Percentiles rank a stretch among this genome's conserved stretches.
Evolutionary conservation across 148 eudicot species (phyloP).

Genomic region (Rheum nobile): DNA sequence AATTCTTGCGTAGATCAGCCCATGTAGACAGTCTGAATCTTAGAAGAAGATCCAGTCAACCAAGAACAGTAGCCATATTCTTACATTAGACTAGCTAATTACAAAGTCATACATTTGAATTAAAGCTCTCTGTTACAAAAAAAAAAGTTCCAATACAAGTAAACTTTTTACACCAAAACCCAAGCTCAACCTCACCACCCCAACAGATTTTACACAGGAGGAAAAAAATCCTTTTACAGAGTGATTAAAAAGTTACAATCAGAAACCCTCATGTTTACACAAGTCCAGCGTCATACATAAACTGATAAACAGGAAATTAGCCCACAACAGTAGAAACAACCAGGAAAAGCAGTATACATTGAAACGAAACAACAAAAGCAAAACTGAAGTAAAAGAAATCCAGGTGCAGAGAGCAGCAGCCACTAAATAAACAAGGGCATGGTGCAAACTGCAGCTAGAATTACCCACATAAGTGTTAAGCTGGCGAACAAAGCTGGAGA

Average conservation of each 20-base stretch:
- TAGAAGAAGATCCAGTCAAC: background rate
- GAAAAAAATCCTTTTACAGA: background rate
- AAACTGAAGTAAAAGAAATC: background rate
- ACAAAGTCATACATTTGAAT: background rate
- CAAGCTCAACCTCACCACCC: background rate
- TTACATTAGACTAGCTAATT: background rate
- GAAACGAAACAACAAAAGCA: background rate
- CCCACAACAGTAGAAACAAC: background rate
- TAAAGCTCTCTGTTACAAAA: background rate
- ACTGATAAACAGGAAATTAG: background rate
- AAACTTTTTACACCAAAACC: background rate
- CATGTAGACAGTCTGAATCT: background rate
- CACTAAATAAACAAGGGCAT: background rate
- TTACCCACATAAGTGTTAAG: conserved; percentile 66
- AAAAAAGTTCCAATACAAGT: background rate
- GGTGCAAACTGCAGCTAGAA: conserved; percentile 4
- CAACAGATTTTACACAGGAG: background rate
- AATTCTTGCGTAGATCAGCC: background rate
- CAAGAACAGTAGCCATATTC: conserved; percentile 2
- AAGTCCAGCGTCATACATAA: background rate
- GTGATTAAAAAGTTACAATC: background rate
- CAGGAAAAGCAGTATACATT: background rate
- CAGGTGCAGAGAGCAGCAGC: background rate
- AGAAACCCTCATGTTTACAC: background rate
- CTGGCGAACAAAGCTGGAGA: conserved; percentile 58